phyloP scores from a whole-genome alignment of 257 asterid species.

The Jacaranda copaia region DNA sequence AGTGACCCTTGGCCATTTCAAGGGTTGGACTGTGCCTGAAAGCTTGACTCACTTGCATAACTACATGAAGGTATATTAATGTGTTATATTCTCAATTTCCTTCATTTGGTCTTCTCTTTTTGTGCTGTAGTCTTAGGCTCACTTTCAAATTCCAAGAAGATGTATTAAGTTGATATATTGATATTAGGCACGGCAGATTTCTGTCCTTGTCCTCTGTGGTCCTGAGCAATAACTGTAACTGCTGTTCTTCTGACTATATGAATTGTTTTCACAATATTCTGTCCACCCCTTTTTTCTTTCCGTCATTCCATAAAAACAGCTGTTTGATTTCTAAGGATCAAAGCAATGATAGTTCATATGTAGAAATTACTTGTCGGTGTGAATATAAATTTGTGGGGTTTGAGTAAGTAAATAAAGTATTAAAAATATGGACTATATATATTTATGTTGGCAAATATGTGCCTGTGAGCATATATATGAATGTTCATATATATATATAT shows the following conservation, averaged over 20 bases:
- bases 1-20: conserved; percentile 77
- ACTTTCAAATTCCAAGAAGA: neutral
- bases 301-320: no score
- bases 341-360: neutral
- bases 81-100: neutral
- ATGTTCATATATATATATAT: no score
- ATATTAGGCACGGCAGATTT: neutral
- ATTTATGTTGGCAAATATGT: neutral
- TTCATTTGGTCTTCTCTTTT: neutral
- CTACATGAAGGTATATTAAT: conserved; percentile 60
- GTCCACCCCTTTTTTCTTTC: no score
- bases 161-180: neutral
- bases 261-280: no score
- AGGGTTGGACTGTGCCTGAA: conserved; percentile 74
- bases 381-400: neutral
- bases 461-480: neutral
- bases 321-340: neutral
- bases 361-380: neutral
- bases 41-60: conserved; percentile 62
- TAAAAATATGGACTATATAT: no score
- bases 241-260: neutral
- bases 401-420: neutral
- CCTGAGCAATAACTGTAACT: neutral
- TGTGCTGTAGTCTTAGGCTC: neutral
- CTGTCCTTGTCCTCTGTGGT: neutral